A percentile compares a stretch with the other conserved stretches of the same genome.
These are phyloP conservation scores for Amylocystis lapponica DNA, from an alignment of 768 basidiomycete species.

Conservation along the genomic window DNA sequence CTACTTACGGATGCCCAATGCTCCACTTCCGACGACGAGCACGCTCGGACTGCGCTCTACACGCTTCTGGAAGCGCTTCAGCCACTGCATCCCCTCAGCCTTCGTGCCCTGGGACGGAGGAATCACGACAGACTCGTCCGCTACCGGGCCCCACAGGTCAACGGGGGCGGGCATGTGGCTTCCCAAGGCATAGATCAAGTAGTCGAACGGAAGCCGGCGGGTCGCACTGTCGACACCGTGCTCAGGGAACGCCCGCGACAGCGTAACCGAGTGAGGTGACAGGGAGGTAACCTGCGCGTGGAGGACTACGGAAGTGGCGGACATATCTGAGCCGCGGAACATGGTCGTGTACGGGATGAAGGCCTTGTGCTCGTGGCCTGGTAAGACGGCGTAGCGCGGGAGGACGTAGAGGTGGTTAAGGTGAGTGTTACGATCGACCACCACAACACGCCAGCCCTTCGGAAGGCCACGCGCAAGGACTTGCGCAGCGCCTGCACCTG, in stretches of 20 bases:
- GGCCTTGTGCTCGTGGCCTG: constrained; percentile 61
- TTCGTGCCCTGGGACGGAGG: constrained; percentile 34
- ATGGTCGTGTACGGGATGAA: constrained; percentile 55
- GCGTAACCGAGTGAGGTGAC: constrained; percentile 32
- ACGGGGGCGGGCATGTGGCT: constrained; percentile 50
- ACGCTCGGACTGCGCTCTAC: constrained; percentile 45
- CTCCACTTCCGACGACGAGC: constrained; percentile 67
- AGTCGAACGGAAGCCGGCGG: constrained; percentile 43
- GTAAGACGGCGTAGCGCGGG: constrained; percentile 50
- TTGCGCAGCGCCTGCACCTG: constrained; percentile 46
- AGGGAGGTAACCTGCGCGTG: constrained; percentile 42
- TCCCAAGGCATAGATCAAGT: constrained; percentile 56
- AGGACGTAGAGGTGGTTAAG: constrained; percentile 44
- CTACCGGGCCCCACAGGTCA: constrained; percentile 41
- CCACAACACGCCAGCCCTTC: constrained; percentile 45
- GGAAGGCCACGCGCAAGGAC: constrained; percentile 44
- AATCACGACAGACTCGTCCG: constrained; percentile 6
- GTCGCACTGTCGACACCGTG: constrained; percentile 29
- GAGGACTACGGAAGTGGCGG: constrained; percentile 28
- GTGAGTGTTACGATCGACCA: constrained; percentile 57
- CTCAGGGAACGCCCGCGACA: constrained; percentile 45
- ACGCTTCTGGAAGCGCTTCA: constrained; percentile 42
- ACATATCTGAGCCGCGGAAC: constrained; percentile 22
- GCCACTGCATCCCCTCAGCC: constrained; percentile 42
- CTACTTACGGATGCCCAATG: constrained; percentile 62